Conservation (phyloP, 1,284 basidiomycete species). For the Hymenochaete sp. region DNA sequence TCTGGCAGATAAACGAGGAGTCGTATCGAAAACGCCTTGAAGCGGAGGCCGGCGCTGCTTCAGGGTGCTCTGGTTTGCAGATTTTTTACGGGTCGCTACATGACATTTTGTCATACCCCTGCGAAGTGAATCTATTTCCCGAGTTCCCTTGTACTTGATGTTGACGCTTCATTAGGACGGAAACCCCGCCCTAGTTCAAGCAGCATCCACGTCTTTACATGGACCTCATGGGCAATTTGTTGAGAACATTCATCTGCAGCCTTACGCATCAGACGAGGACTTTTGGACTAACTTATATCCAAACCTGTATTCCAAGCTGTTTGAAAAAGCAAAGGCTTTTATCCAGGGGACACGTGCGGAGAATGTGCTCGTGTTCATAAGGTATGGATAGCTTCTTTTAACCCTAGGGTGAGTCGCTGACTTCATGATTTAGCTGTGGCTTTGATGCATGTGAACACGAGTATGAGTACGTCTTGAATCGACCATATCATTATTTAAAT, state of each 20-base stretch:
- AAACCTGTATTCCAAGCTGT: constrained; percentile 55
- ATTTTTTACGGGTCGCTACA: constrained; percentile 87
- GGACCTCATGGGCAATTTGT: constrained; percentile 86
- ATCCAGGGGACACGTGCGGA: constrained; percentile 59
- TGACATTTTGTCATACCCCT: constrained; percentile 87
- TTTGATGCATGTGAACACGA: constrained; percentile 96
- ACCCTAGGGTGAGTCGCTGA: not conserved
- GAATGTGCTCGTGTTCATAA: constrained; percentile 80
- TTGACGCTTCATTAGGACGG: constrained; percentile 52
- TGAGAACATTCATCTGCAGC: constrained; percentile 83
- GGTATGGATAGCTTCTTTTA: constrained; percentile 36
- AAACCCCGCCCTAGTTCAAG: constrained; percentile 67
- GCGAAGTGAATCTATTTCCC: constrained; percentile 52
- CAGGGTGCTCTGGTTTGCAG: constrained; percentile 45
- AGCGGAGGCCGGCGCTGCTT: constrained; percentile 29
- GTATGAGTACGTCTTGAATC: constrained; percentile 33
- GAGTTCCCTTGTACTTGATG: not conserved
- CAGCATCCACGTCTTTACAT: constrained; percentile 75
- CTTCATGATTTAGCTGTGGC: constrained; percentile 48
- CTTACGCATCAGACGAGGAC: constrained; percentile 64
- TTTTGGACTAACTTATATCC: constrained; percentile 76
- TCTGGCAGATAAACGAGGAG: constrained; percentile 89
- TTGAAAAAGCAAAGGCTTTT: constrained; percentile 71
- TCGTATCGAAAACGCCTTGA: constrained; percentile 63
- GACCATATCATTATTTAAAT: not conserved